phyloP scores from a whole-genome alignment of 2,329 filamentous ascomycete genomes.

The Periconia digitata region DNA sequence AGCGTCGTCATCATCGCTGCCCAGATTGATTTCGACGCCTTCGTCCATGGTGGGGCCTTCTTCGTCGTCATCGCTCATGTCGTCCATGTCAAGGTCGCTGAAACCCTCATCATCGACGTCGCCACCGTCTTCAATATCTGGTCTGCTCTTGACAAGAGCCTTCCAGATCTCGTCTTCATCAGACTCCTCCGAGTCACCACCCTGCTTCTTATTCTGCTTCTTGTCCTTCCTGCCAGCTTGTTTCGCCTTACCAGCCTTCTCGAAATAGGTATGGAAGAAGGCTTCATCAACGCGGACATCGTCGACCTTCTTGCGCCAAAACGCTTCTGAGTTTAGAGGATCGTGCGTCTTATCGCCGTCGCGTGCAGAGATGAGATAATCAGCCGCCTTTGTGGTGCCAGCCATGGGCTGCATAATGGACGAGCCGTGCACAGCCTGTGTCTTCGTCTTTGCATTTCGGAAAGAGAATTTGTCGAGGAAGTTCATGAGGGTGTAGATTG shows the following conservation, averaged over 20 bases:
- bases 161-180: slow-evolving; percentile 87
- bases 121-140: slow-evolving; percentile 72
- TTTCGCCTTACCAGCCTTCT: slow-evolving; percentile 60
- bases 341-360: slow-evolving; percentile 61
- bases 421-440: slow-evolving; percentile 65
- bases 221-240: slow-evolving; percentile 59
- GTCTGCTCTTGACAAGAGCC: slow-evolving; percentile 78
- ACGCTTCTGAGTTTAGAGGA: slow-evolving; percentile 80
- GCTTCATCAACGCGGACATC: slow-evolving; percentile 89
- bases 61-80: slow-evolving; percentile 45
- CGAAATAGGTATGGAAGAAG: slow-evolving; percentile 99
- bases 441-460: slow-evolving; percentile 77
- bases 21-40: slow-evolving; percentile 48
- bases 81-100: slow-evolving; percentile 53
- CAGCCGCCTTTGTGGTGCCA: slow-evolving; percentile 60
- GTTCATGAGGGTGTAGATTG: slow-evolving; percentile 86
- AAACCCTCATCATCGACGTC: slow-evolving; percentile 59
- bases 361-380: slow-evolving; percentile 63
- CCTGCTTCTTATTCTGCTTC: slow-evolving; percentile 50
- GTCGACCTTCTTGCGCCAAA: slow-evolving; percentile 88
- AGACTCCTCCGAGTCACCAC: slow-evolving; percentile 52
- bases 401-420: slow-evolving; percentile 97
- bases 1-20: slow-evolving; percentile 53
- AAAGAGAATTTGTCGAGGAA: slow-evolving; percentile 99
- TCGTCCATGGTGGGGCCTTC: slow-evolving; percentile 45